Conservation (phyloP, 805 yeast genomes). For the Ogataea glucozyma region DNA sequence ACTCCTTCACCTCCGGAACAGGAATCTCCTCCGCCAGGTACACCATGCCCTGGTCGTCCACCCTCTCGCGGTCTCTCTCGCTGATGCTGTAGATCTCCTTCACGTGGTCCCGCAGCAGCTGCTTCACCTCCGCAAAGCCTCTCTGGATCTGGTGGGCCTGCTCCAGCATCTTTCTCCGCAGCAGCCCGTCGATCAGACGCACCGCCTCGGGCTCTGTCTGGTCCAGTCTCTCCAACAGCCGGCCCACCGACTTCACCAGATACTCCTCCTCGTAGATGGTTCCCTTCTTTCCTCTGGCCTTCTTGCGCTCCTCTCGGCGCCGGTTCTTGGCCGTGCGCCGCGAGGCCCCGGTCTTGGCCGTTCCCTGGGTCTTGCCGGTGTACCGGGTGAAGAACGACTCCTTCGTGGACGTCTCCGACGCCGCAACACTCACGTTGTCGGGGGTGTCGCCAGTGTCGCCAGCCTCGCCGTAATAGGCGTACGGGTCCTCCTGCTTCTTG, state of each 20-base stretch:
- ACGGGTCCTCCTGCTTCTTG: slow-evolving; percentile 83
- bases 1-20: slow-evolving; percentile 62
- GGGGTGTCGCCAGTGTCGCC: slow-evolving; percentile 70
- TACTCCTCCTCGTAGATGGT: slow-evolving; percentile 97
- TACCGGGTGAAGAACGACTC: slow-evolving; percentile 94
- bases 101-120: slow-evolving; percentile 57
- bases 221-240: slow-evolving; percentile 79
- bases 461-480: slow-evolving; percentile 74
- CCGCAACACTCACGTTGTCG: slow-evolving; percentile 92
- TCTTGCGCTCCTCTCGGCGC: slow-evolving; percentile 92
- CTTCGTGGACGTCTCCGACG: slow-evolving; percentile 88
- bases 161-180: slow-evolving; percentile 69
- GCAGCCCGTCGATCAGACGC: slow-evolving; percentile 69
- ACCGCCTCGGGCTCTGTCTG: slow-evolving; percentile 75
- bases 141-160: slow-evolving; percentile 83
- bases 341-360: slow-evolving; percentile 95
- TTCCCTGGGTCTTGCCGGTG: slow-evolving; percentile 93
- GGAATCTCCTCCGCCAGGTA: slow-evolving; percentile 78
- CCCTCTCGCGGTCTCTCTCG: slow-evolving; percentile 84
- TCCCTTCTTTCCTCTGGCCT: slow-evolving; percentile 96
- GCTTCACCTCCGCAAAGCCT: slow-evolving; percentile 57
- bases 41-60: slow-evolving; percentile 84
- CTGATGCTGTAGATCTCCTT: slow-evolving; percentile 78
- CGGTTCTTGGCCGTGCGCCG: slow-evolving; percentile 89
- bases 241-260: slow-evolving; percentile 80